These are phyloP conservation scores for Blastomyces silverae DNA, from an alignment of 2,329 filamentous ascomycete genomes.

Conservation along the genomic window DNA sequence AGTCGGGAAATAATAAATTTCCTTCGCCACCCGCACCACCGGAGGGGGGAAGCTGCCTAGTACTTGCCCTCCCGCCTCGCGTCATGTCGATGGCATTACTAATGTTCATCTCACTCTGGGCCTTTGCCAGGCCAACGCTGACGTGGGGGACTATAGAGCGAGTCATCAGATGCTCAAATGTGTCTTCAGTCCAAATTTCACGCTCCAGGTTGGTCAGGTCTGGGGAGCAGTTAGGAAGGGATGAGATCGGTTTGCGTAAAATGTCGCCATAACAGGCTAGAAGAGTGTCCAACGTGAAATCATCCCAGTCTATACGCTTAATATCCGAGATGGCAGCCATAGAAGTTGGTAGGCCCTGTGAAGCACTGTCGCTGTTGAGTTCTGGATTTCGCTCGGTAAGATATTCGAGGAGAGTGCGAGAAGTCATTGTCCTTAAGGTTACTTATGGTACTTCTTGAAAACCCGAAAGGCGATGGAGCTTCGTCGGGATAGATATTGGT, in stretches of 20 bases:
- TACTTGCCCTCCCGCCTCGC: slow-evolving; percentile 13
- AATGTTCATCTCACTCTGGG: slow-evolving; percentile 1
- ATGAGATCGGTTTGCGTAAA: background rate
- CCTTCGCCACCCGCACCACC: background rate
- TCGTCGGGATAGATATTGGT: background rate
- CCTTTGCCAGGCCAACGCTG: slow-evolving; percentile 9
- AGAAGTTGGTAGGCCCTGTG: slow-evolving; percentile 10
- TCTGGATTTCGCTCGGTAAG: slow-evolving; percentile 16
- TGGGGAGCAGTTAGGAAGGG: slow-evolving; percentile 3
- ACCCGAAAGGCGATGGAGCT: background rate
- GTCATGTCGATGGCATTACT: slow-evolving; percentile 15
- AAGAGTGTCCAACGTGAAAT: slow-evolving; percentile 17
- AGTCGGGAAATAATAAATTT: slow-evolving; percentile 9
- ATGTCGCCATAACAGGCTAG: slow-evolving; percentile 15
- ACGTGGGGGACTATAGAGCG: slow-evolving; percentile 13
- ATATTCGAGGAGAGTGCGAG: slow-evolving; percentile 15
- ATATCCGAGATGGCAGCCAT: background rate
- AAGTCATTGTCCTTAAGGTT: slow-evolving; percentile 12
- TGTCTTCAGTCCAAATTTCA: slow-evolving; percentile 16
- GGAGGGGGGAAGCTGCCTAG: no score
- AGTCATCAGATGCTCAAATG: slow-evolving; percentile 16
- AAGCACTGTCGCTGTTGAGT: background rate
- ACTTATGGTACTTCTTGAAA: background rate
- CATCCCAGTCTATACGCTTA: background rate
- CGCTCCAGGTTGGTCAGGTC: slow-evolving; percentile 10